A percentile compares a stretch with the other conserved stretches of the same genome.
These are phyloP conservation scores for Apiospora arundinis DNA, from an alignment of 2,329 filamentous ascomycete genomes.

Conservation along the genomic window DNA sequence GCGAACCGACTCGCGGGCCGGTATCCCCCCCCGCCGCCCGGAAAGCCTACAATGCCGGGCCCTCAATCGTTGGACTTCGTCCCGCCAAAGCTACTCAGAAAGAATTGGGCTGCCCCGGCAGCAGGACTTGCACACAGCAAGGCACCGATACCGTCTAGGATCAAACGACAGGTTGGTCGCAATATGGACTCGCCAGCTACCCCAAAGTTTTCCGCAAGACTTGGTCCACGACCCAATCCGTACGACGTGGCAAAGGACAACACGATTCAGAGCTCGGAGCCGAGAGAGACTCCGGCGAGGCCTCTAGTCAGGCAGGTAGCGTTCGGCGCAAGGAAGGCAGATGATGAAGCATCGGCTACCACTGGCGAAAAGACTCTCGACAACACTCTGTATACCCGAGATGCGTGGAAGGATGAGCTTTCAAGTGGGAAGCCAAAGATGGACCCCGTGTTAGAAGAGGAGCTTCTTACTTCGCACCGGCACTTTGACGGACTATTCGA, in stretches of 20 bases:
- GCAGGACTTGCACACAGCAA: neutral
- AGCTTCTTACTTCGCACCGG: neutral
- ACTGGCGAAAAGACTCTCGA: neutral
- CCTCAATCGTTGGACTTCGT: neutral
- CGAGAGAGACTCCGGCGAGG: neutral
- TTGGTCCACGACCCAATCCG: neutral
- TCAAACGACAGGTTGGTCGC: neutral
- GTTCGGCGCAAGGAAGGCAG: neutral
- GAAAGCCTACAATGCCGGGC: neutral
- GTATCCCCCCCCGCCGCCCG: neutral
- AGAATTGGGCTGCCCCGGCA: neutral
- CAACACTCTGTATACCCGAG: neutral
- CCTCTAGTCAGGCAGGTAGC: neutral
- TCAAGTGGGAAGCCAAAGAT: neutral
- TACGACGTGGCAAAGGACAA: neutral
- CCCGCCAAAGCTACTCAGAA: neutral
- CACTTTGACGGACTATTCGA: neutral
- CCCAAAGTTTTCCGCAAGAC: neutral
- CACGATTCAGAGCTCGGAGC: neutral
- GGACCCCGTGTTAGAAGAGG: neutral
- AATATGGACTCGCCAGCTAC: neutral
- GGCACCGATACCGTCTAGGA: neutral
- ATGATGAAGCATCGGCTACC: neutral
- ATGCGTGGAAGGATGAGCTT: neutral
- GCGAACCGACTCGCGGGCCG: neutral